Base-by-base conservation (phyloP, 352 stramenopile genomes). In the Phytophthora citrophthora region DNA sequence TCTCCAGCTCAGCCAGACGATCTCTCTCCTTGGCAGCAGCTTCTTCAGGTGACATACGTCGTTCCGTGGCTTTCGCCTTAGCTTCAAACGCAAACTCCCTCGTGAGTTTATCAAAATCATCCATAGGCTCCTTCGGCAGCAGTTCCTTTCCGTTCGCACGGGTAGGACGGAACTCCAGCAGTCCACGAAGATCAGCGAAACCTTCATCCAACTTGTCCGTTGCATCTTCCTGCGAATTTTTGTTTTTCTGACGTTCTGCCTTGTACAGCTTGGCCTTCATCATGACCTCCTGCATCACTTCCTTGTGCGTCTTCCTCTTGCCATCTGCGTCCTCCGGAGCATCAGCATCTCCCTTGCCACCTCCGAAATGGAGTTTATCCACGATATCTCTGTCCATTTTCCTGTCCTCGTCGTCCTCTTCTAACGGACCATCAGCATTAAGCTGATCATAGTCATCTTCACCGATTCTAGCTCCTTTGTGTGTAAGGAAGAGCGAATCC, bases 1-100 rank as follows among this genome's bases (percentile, higher is more conserved):
- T 93, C 75, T 99, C 96, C 15, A 98, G 65, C 62, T 97, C 82
- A 7, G 95, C 81, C 20, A 99, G 74, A 40, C 86, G 77, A 41
- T 99, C 93, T 16, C 91, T 80, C 71, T 98, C 93, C 64, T 95
- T 93, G 64, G 95, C 90, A 52, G 95, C 96, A 26, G 92, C 85
- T 64, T 99, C 97, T 71, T 99, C 97, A 0, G 90, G 84, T 27
- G 94, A 98, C 84, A 98, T 95, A 0, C 91, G 97, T 18, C 97
- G 86, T 72, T 99, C 96, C 15, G 89, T 97, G 4, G 96, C 95
- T 48, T 96, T 91, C 0, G 90, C 89, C 71, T 98, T 98, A n/a
- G 83, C 81, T 51, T 98, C 93, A 61, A 97, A 97, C 73, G 86
- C 83, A 24, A 95, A 77, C 62, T 93, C 83, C 7, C 76, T 72